Base-by-base conservation (phyloP, 2,329 filamentous ascomycete genomes). In the Trichoderma afroharzianum region DNA sequence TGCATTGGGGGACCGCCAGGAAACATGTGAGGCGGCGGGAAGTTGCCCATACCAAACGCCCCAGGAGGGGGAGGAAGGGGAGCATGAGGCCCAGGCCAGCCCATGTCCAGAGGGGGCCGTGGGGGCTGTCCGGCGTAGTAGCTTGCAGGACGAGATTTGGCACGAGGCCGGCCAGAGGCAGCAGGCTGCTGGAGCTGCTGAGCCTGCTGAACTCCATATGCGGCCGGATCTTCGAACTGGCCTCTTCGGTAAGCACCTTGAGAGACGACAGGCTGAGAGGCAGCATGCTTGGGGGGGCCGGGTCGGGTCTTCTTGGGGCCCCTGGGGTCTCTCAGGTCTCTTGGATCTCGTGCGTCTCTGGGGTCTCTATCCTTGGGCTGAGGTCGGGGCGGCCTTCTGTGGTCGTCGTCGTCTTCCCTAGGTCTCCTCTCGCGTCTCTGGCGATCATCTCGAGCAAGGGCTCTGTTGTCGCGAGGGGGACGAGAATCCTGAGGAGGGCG, bases 161-260 rank as follows among this genome's bases (percentile, higher is more conserved):
- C 78, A 59, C 80, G 78, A 21, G 80, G 81, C 28, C 80, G 73
- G 53, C 74, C 76, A 4, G 80, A 76, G 9, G 75, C 72, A 4
- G 79, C 80, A 62, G 81, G 76, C 64, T 81, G 80, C 68, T 80
- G 78, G 36, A 81, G 74, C 47, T 77, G 76, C 64, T 80, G 78
- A 33, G 81, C 74, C 36, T 81, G 80, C 68, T 80, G 78, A 39
- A 81, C 74, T 50, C 77, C 80, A 71, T 82, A 82, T 71, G 74
- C 80, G n/a, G 80, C 77, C 18, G 79, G 78, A 47, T 81, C 78
- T 26, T 82, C 81, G 36, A 79, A 76, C 59, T 78, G 78, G 12
- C 78, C 78, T 66, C 81, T 75, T 47, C 76, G 76, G 68, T 78
- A 77, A 6, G 47, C 50, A 57, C 75, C 75, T 67, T 81, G 79